Conservation (phyloP, 2,329 filamentous ascomycete genomes). For the Arthroderma sp. region DNA sequence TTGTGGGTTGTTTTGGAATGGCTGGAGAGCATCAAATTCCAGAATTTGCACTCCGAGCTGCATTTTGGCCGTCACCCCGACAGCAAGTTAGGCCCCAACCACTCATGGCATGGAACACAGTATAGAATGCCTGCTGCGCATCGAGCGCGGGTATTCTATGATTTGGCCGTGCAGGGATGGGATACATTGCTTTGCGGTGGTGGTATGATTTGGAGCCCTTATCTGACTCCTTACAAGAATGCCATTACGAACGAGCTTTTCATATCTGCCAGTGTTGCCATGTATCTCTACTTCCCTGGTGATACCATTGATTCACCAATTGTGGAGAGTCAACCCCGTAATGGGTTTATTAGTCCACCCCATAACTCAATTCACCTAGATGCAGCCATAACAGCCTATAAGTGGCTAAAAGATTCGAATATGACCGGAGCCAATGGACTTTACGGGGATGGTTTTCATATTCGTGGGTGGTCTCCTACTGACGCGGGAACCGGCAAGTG, state of each 20-base stretch:
- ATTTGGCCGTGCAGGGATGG: conserved; percentile 68
- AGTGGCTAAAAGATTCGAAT: conserved; percentile 65
- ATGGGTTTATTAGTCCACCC: conserved; percentile 24
- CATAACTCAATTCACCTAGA: conserved; percentile 55
- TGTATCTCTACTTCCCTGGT: conserved; percentile 83
- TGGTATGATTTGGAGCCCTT: conserved; percentile 84
- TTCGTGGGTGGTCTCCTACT: conserved; percentile 48
- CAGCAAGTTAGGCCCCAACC: conserved; percentile 16
- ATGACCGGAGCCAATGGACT: conserved; percentile 68
- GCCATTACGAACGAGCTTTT: conserved; percentile 90
- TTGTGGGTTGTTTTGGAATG: conserved; percentile 90
- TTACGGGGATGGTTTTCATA: conserved; percentile 81
- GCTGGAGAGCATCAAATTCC: conserved; percentile 70
- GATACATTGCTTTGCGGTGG: conserved; percentile 68
- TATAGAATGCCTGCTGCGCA: conserved; percentile 71
- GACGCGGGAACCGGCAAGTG: conserved; percentile 58
- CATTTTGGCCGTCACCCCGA: conserved; percentile 40
- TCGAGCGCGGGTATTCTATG: conserved; percentile 74
- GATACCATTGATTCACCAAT: conserved; percentile 49
- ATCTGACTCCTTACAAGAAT: conserved; percentile 77
- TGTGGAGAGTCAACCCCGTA: conserved; percentile 19
- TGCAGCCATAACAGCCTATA: conserved; percentile 65
- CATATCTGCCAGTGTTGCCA: conserved; percentile 69
- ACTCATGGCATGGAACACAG: conserved; percentile 60
- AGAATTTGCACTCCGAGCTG: conserved; percentile 53